Percentiles rank a stretch among this genome's conserved stretches.
Conservation (phyloP, 257 asterid species). For the Nicotiana benthamiana region DNA sequence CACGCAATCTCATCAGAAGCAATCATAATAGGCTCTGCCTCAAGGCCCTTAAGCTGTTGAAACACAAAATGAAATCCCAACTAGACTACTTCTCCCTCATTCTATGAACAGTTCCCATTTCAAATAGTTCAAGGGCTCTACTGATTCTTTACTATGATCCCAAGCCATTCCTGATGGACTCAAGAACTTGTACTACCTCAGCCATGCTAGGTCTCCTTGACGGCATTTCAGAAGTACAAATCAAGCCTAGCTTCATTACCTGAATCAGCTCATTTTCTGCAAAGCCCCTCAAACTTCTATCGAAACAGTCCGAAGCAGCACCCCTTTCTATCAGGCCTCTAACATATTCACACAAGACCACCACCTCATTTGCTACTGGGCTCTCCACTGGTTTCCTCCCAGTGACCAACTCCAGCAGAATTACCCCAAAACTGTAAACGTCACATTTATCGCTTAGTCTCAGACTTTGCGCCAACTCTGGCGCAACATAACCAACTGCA, state of each 20-base stretch:
- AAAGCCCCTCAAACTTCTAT: conserved; percentile 56
- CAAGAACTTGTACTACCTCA: conserved; percentile 88
- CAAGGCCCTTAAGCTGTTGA: neutral
- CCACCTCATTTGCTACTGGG: conserved; percentile 44
- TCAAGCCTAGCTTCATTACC: conserved; percentile 83
- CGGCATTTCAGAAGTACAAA: conserved; percentile 61
- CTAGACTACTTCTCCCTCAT: neutral
- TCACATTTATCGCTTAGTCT: conserved; percentile 68
- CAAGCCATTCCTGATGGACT: conserved; percentile 65
- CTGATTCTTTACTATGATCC: conserved; percentile 24
- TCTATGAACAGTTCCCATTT: conserved; percentile 1
- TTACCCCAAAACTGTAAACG: conserved; percentile 73
- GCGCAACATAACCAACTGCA: conserved; percentile 88
- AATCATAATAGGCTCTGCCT: neutral
- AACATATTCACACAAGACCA: conserved; percentile 65
- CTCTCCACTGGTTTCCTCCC: conserved; percentile 93
- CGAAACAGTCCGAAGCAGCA: conserved; percentile 53
- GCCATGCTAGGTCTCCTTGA: conserved; percentile 89
- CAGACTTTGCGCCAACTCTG: conserved; percentile 76
- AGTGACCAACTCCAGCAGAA: conserved; percentile 71
- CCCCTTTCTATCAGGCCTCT: conserved; percentile 63
- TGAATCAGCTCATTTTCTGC: conserved; percentile 71
- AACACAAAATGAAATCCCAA: neutral
- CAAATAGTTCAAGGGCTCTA: neutral
- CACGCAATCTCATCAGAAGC: neutral